Evolutionary conservation across 345 rosid genomes (phyloP), one percentile per base, ranked within the genome.

Genomic region (Microthlaspi erraticum): DNA sequence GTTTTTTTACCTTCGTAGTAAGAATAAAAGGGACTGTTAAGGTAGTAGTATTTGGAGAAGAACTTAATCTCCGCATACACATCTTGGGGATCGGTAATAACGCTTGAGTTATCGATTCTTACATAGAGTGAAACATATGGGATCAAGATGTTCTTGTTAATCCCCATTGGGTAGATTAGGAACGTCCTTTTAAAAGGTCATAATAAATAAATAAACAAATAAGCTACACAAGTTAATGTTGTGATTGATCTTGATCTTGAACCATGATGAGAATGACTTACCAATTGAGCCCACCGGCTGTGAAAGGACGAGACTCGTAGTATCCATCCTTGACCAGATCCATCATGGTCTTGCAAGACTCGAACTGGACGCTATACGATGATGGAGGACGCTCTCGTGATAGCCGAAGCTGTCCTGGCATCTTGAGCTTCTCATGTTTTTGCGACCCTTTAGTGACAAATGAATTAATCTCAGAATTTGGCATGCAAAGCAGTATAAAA

Each of bases 21-120:
- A 50, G 1, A 49, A 12, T 49, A 65, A 2, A 0, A n/a, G n/a
- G n/a, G n/a, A 0, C 1, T 8, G 0, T 2, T 1, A 3, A 0
- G 0, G 12, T 6, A 2, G 32, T 37, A 11, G 17, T 38, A 70
- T n/a, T n/a, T n/a, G 43, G 6, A 42, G 14, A 70, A 49, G 20
- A 60, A 60, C 19, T 70, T 70, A 6, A 70, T 60, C 52, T 49
- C 66, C 0, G 60, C 74, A 50, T 50, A 60, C 52, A 70, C 52
- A 19, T 41, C 67, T 60, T 12, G 37, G 39, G 67, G 50, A 3
- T 50, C 10, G 42, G 29, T 12, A n/a, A 26, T 29, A 37, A 10
- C 7, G 43, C 19, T 32, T 41, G 74, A 49, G 43, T 50, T 41
- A 50, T 50, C 42, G 29, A 70, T 17, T 50, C 18, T 70, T 39